Evolutionary conservation across 306 rosid species (phyloP), one percentile per base, ranked within the genome.

Genomic region (Parietaria judaica): DNA sequence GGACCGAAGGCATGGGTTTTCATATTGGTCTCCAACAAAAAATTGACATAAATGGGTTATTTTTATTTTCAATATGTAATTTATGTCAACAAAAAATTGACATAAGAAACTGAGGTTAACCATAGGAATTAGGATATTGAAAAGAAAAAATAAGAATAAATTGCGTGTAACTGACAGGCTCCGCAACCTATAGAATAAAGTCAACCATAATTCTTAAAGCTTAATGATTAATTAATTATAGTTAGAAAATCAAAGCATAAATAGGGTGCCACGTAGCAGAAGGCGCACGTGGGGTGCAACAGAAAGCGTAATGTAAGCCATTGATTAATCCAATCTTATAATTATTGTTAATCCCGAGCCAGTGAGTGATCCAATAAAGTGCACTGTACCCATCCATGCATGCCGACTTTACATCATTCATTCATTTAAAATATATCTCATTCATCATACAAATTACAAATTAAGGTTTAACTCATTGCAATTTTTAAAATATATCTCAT

Each of bases 281-380:
- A 10, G 11, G 3, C 36, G 64, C 84, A 86, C 79, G 82, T 77
- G 84, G 35, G 41, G 11, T 52, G n/a, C 11, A 36, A 58, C 65
- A 64, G 71, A 65, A 64, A 41, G 69, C 77, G 82, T 58, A 60
- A 65, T 64, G 70, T 75, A 65, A 70, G 72, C 77, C 77, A 53
- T 58, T 57, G 58, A 64, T 74, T 15, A 36, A 52, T 49, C 23
- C 50, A 35, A 65, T 66, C 16, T 66, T 38, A 46, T 51, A 39
- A 43, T 11, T 3, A 53, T 73, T 38, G 55, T 5, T 35, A 11
- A 73, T 62, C 61, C 73, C 66, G 34, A 73, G 56, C 61, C 73
- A 61, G 34, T 15, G 69, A 58, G 48, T 58, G 62, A 58, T 58
- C 34, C 48, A 58, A 39, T 37, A 61, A 17, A 41, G 67, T 57